Percentiles rank a stretch among this genome's conserved stretches.
These are phyloP conservation scores for Hericium alpestre DNA, from an alignment of 768 basidiomycete species.

Conservation along the genomic window DNA sequence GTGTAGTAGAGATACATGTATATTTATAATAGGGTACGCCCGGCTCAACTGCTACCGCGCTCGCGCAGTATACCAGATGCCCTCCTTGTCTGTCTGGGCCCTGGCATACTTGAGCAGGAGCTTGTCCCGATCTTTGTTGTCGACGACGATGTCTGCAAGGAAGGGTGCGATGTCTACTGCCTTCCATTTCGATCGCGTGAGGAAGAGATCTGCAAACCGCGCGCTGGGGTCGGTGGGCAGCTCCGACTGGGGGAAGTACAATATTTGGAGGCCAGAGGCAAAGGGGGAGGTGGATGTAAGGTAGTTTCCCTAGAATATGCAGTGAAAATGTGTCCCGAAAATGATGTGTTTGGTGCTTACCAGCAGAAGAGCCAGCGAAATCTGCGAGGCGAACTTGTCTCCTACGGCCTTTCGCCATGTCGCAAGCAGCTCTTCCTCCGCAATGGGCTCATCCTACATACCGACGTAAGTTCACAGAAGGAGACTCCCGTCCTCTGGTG, in stretches of 20 bases:
- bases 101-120: constrained; percentile 80
- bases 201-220: constrained; percentile 83
- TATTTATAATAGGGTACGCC: neutral
- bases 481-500: too few relatives aligned
- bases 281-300: constrained; percentile 33
- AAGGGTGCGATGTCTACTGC: constrained; percentile 75
- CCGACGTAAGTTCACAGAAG: neutral
- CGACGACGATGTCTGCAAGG: constrained; percentile 71
- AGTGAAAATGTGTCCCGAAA: neutral
- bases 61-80: constrained; percentile 67
- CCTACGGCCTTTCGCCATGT: constrained; percentile 72
- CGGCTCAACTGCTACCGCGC: constrained; percentile 16
- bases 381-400: constrained; percentile 56
- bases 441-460: constrained; percentile 47
- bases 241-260: constrained; percentile 64
- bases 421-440: constrained; percentile 41
- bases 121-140: constrained; percentile 80
- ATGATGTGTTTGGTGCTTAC: constrained; percentile 31
- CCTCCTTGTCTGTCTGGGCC: constrained; percentile 56
- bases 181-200: constrained; percentile 67
- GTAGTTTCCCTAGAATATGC: constrained; percentile 57
- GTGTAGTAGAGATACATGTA: neutral
- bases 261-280: constrained; percentile 30
- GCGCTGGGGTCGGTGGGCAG: constrained; percentile 71
- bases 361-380: constrained; percentile 57